Evolutionary conservation across 495 filamentous ascomycete genomes (phyloP).

Genomic region (Astrothelium macrocarpum): DNA sequence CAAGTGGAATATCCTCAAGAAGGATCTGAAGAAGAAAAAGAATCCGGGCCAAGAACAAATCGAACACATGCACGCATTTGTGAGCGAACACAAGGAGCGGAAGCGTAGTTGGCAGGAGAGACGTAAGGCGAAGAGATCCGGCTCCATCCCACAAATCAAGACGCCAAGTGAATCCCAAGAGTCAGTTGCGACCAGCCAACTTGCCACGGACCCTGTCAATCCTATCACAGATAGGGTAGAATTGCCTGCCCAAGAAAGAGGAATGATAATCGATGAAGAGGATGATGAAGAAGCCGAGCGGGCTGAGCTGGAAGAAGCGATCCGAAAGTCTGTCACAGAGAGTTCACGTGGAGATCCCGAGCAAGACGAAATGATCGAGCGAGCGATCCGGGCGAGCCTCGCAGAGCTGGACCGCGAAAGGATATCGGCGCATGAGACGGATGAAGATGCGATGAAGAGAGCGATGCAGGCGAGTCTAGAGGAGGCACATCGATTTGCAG

Average conservation of each 20-base stretch:
- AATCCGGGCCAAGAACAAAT: conserved; percentile 39
- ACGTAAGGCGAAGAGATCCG: not conserved
- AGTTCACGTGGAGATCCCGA: conserved; percentile 56
- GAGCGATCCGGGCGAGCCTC: conserved; percentile 59
- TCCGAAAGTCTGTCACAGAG: conserved; percentile 54
- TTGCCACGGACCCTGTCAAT: not conserved
- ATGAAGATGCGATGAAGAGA: conserved; percentile 26
- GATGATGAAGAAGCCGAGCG: conserved; percentile 26
- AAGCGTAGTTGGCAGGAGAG: conserved; percentile 3
- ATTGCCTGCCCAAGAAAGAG: not conserved
- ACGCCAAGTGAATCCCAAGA: not conserved
- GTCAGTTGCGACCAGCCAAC: not conserved
- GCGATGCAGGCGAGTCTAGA: conserved; percentile 25
- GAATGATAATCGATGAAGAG: not conserved
- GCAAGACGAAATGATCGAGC: conserved; percentile 60
- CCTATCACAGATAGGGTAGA: not conserved
- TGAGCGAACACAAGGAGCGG: not conserved
- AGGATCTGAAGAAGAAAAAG: conserved; percentile 46
- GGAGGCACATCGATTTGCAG: conserved; percentile 7
- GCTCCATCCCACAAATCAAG: not conserved
- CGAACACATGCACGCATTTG: conserved; percentile 10
- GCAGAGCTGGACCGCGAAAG: conserved; percentile 43
- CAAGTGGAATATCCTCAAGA: conserved; percentile 46
- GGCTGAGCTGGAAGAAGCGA: conserved; percentile 58
- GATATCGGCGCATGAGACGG: conserved; percentile 19